phyloP scores from a whole-genome alignment of 2,329 filamentous ascomycete genomes.

The Epichloe gansuensis region DNA sequence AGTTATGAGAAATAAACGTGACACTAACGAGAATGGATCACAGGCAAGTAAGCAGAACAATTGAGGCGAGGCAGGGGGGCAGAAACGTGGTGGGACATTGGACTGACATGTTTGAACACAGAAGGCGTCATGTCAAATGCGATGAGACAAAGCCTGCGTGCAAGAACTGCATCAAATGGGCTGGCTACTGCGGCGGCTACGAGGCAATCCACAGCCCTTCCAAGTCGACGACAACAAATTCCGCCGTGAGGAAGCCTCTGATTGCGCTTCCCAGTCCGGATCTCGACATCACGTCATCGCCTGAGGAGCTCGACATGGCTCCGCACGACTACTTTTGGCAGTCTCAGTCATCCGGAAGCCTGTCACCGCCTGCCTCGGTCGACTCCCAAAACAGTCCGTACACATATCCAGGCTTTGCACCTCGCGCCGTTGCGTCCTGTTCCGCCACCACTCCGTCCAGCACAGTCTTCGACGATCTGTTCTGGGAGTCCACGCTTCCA shows the following conservation, averaged over 20 bases:
- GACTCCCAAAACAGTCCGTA: constrained; percentile 1
- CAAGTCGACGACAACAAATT: background rate
- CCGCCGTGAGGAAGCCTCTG: background rate
- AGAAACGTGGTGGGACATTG: background rate
- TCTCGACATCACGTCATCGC: constrained; percentile 3
- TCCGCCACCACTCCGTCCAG: background rate
- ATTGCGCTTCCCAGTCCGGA: constrained; percentile 2
- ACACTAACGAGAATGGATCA: background rate
- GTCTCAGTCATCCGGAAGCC: background rate
- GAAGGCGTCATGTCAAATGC: constrained; percentile 23
- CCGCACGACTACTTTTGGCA: constrained; percentile 2
- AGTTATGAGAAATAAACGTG: background rate
- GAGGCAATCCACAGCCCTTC: constrained; percentile 2
- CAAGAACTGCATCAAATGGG: constrained; percentile 22
- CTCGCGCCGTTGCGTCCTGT: background rate
- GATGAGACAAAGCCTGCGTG: constrained; percentile 23
- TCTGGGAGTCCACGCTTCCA: constrained; percentile 25
- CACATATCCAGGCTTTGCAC: background rate
- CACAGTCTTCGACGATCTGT: constrained; percentile 17
- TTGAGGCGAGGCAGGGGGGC: background rate
- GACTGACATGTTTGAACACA: constrained; percentile 7
- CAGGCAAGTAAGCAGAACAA: constrained; percentile 5
- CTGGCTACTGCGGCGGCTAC: constrained; percentile 22
- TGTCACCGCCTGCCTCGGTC: constrained; percentile 3
- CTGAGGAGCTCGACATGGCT: constrained; percentile 3